Evolutionary conservation across 106 monocot species (phyloP).

Genomic region (Allium fistulosum): DNA sequence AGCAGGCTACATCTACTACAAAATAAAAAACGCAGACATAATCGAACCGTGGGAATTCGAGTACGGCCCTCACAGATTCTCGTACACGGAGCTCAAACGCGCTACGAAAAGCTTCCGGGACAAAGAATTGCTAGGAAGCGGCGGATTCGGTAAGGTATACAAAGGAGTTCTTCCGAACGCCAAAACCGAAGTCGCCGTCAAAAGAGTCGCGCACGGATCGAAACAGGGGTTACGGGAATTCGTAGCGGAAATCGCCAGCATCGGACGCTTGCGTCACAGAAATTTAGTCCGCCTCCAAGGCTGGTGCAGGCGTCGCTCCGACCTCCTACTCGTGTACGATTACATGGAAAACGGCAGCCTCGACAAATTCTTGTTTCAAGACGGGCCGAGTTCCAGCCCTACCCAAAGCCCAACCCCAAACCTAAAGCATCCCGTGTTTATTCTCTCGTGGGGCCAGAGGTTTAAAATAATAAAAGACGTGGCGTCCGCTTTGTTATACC

Average conservation of each 20-base stretch:
- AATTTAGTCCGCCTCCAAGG: neutral
- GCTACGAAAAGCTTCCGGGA: conserved; percentile 3
- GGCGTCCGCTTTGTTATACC: conserved; percentile 20
- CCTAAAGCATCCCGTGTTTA: neutral
- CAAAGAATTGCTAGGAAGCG: neutral
- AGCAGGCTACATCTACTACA: neutral
- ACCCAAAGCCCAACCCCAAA: neutral
- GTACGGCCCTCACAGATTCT: neutral
- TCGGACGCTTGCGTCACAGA: neutral
- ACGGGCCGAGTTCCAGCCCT: neutral
- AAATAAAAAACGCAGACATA: neutral
- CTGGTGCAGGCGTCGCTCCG: neutral
- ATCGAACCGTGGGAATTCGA: neutral
- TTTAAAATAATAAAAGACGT: conserved; percentile 21
- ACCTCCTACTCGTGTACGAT: neutral
- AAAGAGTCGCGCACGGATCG: neutral
- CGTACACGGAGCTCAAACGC: neutral
- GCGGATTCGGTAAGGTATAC: conserved; percentile 11
- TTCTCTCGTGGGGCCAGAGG: conserved; percentile 10
- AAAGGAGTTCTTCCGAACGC: neutral
- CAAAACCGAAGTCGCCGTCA: neutral
- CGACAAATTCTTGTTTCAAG: neutral
- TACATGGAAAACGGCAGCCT: conserved; percentile 1
- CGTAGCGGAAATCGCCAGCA: neutral
- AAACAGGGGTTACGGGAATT: neutral